Evolutionary conservation across 2,329 filamentous ascomycete genomes (phyloP), one percentile per base, ranked within the genome.

Genomic region (Aspergillus sp.): DNA sequence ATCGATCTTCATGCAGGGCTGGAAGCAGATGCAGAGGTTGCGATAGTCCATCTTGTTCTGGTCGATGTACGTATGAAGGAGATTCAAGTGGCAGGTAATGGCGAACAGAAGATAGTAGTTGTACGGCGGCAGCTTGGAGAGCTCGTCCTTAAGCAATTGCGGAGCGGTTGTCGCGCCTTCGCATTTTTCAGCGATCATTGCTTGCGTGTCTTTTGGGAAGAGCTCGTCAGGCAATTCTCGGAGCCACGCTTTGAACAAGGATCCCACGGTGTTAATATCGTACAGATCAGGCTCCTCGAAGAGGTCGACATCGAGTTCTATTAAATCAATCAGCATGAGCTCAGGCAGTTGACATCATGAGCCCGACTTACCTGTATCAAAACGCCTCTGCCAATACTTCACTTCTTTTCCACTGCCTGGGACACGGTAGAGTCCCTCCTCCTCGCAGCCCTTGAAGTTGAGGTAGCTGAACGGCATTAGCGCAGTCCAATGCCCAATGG

Each of bases 21-120:
- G 86, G 61, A 95, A 95, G 65, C 89, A 96, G 48, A 95, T 93
- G 63, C 86, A 93, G 15, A 96, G 68, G 45, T 95, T 95, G 53
- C 85, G 79, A 55, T 89, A 94, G 55, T 93, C 86, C 89, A 96
- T 96, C 67, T 93, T 94, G 72, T 95, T 96, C 67, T 89, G 88
- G 43, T 93, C 85, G 15, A 86, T 82, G 58, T 93, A 89, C 1
- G 85, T 86, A 47, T 94, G 78, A 7, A 96, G 72, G 15, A 95
- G 73, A 49, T 86, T 94, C 30, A 96, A 78, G 51, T 96, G 89
- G 60, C 89, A 95, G 20, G 89, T 96, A 48, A 95, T 94, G 49
- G 89, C 89, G 57, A 96, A 96, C 4, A 96, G 77, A 10, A 96
- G 80, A 54, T 96, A 95, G 63, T 96, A 96, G 63, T 95, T 93